Evolutionary conservation across 2,329 filamentous ascomycete genomes (phyloP).

Genomic region (Leptosphaerulina australis): DNA sequence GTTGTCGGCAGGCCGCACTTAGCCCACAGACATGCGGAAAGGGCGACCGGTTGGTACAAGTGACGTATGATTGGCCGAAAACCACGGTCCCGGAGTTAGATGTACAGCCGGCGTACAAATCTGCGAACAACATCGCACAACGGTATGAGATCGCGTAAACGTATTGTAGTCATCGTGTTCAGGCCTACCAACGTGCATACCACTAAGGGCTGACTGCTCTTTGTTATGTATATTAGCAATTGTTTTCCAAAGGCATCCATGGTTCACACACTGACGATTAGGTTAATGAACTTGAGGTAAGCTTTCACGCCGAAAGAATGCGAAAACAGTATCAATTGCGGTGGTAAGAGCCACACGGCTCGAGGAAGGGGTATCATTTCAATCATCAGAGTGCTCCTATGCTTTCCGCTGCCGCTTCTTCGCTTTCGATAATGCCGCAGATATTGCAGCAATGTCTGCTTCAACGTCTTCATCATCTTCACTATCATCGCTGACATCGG

Average conservation of each 20-base stretch:
- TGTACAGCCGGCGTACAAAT: conserved; percentile 16
- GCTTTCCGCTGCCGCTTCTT: conserved; percentile 41
- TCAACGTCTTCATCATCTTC: conserved; percentile 43
- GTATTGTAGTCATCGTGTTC: background rate
- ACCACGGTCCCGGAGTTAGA: background rate
- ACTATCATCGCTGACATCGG: conserved; percentile 25
- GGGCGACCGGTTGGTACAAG: conserved; percentile 8
- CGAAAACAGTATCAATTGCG: too few relatives aligned
- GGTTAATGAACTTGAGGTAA: too few relatives aligned
- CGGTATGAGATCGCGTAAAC: background rate
- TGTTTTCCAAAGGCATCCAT: too few relatives aligned
- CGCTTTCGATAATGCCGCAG: conserved; percentile 40
- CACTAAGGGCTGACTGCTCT: too few relatives aligned
- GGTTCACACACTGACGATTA: too few relatives aligned
- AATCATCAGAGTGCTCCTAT: conserved; percentile 25
- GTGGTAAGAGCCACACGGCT: conserved; percentile 7
- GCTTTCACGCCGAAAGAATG: too few relatives aligned
- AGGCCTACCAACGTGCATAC: background rate
- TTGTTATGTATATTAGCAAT: too few relatives aligned
- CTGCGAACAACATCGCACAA: conserved; percentile 19
- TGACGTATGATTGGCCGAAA: conserved; percentile 11
- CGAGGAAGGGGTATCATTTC: conserved; percentile 38
- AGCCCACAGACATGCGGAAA: conserved; percentile 20
- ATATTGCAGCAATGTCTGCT: conserved; percentile 45
- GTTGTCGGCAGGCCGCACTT: conserved; percentile 21